Base-by-base conservation (phyloP, 805 yeast genomes). In the Blastobotrys mokoenaii region DNA sequence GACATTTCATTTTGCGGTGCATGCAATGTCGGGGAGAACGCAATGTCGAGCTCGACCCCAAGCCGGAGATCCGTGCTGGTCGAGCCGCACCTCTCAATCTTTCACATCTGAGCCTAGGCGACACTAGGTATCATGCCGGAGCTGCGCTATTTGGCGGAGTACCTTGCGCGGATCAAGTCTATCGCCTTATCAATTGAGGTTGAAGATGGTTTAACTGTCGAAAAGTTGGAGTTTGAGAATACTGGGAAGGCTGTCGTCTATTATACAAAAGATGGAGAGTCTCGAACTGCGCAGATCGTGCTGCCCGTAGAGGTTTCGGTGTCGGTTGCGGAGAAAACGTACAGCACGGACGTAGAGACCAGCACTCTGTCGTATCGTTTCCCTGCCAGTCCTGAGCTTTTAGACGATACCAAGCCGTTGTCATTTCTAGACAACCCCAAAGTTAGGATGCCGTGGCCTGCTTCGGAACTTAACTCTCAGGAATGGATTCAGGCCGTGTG, bases 111-210 rank as follows among this genome's bases (percentile, higher is more conserved):
- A 4, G 10, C 15, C 15, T 5, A 12, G n/a, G n/a, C 34, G 15
- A 31, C 4, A 12, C 5, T 5, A 5, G 34, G 34, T 12, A 31
- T 22, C 8, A 22, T 22, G 27, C 7, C 27, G 8, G 27, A 5
- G 12, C 48, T 52, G 53, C 39, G 36, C 20, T 58, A 51, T 34
- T 44, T 51, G 41, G 58, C 60, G 1, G 64, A 61, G 43, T 48
- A 51, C 35, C 47, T 60, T 15, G 46, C 52, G 7, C 42, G 53
- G 29, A 53, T 50, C 34, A 44, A 36, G 20, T 49, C 54, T 7
- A 44, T 50, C 11, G 48, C 53, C n/a, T 37, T 49, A n/a, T 47
- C 49, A 5, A 50, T 52, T 5, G 48, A 45, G 34, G 38, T 54
- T 7, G 44, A 47, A n/a, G 44, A 30, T 9, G 39, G 35, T n/a